These are phyloP conservation scores for Penicillium sp. DNA, from an alignment of 2,329 filamentous ascomycete genomes.

Conservation along the genomic window DNA sequence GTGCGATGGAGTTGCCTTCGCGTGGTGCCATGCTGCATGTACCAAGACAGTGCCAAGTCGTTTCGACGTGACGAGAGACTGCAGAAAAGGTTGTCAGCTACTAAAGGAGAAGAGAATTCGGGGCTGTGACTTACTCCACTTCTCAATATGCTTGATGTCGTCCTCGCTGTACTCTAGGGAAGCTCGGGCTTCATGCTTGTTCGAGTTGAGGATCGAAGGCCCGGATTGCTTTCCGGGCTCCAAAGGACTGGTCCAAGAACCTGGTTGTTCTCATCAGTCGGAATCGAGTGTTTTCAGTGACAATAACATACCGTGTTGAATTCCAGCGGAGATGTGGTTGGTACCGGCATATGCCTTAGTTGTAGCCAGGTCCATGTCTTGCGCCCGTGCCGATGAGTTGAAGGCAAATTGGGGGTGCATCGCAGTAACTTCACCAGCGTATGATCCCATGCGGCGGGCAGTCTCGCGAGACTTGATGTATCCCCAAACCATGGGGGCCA, in stretches of 20 bases:
- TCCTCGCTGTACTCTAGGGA: conserved; percentile 66
- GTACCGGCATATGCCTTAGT: conserved; percentile 75
- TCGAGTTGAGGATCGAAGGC: conserved; percentile 61
- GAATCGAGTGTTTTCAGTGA: neutral
- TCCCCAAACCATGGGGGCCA: conserved; percentile 82
- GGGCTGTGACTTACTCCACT: conserved; percentile 48
- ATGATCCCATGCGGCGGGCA: conserved; percentile 74
- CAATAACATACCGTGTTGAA: conserved; percentile 62
- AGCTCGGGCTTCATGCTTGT: conserved; percentile 60
- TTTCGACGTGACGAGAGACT: conserved; percentile 72
- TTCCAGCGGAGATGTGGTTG: conserved; percentile 69
- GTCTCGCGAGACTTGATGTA: conserved; percentile 83
- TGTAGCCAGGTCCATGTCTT: conserved; percentile 73
- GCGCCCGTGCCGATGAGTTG: conserved; percentile 67
- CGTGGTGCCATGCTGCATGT: conserved; percentile 77
- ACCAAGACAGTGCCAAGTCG: conserved; percentile 68
- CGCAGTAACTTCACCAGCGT: conserved; percentile 69
- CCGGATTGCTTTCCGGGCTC: conserved; percentile 55
- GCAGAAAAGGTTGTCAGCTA: neutral
- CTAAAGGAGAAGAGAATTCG: neutral
- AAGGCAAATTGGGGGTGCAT: conserved; percentile 73
- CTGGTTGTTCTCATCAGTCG: conserved; percentile 11
- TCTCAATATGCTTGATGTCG: conserved; percentile 61
- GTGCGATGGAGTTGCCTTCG: conserved; percentile 77
- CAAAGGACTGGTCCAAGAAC: conserved; percentile 65